A percentile compares a stretch with the other conserved stretches of the same genome.
phyloP scores from a whole-genome alignment of 1,284 basidiomycete species.

The Cyathus olla region DNA sequence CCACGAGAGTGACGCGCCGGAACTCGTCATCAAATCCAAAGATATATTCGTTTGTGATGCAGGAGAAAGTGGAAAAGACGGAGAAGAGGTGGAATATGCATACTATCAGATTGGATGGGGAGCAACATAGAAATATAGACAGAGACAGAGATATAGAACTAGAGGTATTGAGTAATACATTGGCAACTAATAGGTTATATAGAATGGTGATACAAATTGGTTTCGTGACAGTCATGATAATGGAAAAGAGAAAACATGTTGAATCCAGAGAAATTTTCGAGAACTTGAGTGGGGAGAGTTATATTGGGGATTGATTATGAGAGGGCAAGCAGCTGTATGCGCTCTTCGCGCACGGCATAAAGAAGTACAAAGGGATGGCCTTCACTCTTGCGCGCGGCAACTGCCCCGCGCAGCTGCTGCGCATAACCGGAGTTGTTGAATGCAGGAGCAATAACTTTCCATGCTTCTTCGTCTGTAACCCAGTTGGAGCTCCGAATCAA shows the following conservation, averaged over 20 bases:
- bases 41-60: constrained; percentile 68
- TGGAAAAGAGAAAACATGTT: neutral
- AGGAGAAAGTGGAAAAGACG: constrained; percentile 39
- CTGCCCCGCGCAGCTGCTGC: constrained; percentile 73
- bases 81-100: constrained; percentile 67
- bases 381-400: constrained; percentile 68
- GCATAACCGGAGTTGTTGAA: constrained; percentile 74
- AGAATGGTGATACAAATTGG: too few species aligned
- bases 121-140: too few species aligned
- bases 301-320: too few species aligned
- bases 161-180: too few species aligned
- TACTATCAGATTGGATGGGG: constrained; percentile 77
- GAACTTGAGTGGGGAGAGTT: too few species aligned
- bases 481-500: constrained; percentile 69
- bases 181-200: too few species aligned
- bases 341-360: constrained; percentile 78
- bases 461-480: constrained; percentile 80
- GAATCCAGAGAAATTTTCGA: constrained; percentile 22
- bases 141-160: too few species aligned
- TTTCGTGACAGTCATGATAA: neutral
- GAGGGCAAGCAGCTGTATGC: constrained; percentile 66
- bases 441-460: constrained; percentile 66
- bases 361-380: constrained; percentile 73
- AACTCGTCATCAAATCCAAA: constrained; percentile 58
- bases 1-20: constrained; percentile 8